These are phyloP conservation scores for Tricladium varicosporioides DNA, from an alignment of 2,329 filamentous ascomycete genomes.

Conservation along the genomic window DNA sequence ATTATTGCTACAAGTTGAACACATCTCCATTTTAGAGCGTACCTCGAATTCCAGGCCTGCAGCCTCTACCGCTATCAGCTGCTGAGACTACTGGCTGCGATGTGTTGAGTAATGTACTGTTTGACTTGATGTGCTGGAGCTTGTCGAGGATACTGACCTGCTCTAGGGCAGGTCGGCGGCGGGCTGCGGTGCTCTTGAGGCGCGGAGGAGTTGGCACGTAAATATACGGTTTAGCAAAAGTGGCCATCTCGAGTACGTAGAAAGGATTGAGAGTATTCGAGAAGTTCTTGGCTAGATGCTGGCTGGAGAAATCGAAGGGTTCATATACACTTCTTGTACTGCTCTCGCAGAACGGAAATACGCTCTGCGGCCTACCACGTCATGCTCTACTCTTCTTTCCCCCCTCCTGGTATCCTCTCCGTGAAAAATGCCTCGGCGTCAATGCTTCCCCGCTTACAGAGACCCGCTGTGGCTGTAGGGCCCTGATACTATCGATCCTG, in stretches of 20 bases:
- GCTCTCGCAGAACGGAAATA: slow-evolving; percentile 16
- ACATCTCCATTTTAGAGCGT: slow-evolving; percentile 3
- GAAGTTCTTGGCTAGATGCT: slow-evolving; percentile 18
- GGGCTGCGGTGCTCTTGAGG: slow-evolving; percentile 15
- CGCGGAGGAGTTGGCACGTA: slow-evolving; percentile 22
- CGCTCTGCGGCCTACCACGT: slow-evolving; percentile 9
- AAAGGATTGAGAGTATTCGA: slow-evolving; percentile 21
- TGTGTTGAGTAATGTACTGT: slow-evolving; percentile 12
- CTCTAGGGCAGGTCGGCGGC: slow-evolving; percentile 15
- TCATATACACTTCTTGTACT: slow-evolving; percentile 13
- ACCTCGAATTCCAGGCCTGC: slow-evolving; percentile 5
- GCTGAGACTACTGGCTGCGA: slow-evolving; percentile 1
- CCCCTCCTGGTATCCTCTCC: slow-evolving; percentile 8
- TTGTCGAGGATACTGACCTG: slow-evolving; percentile 18
- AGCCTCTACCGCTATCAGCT: neutral
- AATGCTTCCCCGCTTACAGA: slow-evolving; percentile 15
- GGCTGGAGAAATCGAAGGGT: slow-evolving; percentile 9
- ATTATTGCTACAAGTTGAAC: slow-evolving; percentile 7
- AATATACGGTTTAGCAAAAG: slow-evolving; percentile 22
- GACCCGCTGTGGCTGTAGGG: slow-evolving; percentile 12
- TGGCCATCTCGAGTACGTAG: slow-evolving; percentile 18
- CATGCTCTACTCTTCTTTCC: slow-evolving; percentile 9
- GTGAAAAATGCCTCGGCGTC: slow-evolving; percentile 16
- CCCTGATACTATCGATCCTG: slow-evolving; percentile 17
- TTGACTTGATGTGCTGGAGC: slow-evolving; percentile 14